A percentile compares a stretch with the other conserved stretches of the same genome.
These are phyloP conservation scores for Cercis canadensis DNA, from an alignment of 306 rosid genomes.

Conservation along the genomic window DNA sequence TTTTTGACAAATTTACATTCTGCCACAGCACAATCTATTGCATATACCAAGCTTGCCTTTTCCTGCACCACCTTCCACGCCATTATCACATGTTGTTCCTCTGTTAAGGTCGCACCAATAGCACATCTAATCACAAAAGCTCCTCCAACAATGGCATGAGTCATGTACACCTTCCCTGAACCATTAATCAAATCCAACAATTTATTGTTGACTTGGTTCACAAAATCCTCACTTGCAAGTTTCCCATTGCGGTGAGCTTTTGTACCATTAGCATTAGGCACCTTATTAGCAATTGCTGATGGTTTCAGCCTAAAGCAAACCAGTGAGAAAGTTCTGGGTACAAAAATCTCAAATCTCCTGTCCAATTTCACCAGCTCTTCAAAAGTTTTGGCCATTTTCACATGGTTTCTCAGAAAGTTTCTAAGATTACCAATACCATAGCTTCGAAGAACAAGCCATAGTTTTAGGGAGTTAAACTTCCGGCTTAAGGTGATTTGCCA, in stretches of 20 bases:
- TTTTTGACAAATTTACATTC: too few species aligned
- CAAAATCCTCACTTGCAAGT: background rate
- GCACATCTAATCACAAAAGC: conserved; percentile 47
- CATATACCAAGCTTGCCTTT: too few species aligned
- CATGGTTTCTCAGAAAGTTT: conserved; percentile 54
- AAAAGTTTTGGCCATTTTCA: conserved; percentile 55
- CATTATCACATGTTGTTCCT: conserved; percentile 47
- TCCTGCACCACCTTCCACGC: conserved; percentile 59
- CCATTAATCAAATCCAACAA: conserved; percentile 53
- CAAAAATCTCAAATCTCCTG: conserved; percentile 55
- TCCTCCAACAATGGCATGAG: conserved; percentile 47
- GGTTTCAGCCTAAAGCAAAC: conserved; percentile 66
- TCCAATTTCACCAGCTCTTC: conserved; percentile 56
- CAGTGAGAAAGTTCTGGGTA: conserved; percentile 45
- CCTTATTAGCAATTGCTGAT: background rate
- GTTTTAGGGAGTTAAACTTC: conserved; percentile 52
- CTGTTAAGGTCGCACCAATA: conserved; percentile 52
- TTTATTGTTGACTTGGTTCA: conserved; percentile 39
- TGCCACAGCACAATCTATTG: too few species aligned
- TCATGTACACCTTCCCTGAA: conserved; percentile 54
- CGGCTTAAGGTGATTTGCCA: conserved; percentile 68
- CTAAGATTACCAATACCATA: conserved; percentile 59
- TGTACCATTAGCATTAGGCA: too few species aligned
- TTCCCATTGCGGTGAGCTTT: conserved; percentile 10
- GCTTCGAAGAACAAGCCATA: conserved; percentile 60